Evolutionary conservation across 2,329 filamentous ascomycete species (phyloP).

Genomic region (Davidsoniella neocaledoniae): DNA sequence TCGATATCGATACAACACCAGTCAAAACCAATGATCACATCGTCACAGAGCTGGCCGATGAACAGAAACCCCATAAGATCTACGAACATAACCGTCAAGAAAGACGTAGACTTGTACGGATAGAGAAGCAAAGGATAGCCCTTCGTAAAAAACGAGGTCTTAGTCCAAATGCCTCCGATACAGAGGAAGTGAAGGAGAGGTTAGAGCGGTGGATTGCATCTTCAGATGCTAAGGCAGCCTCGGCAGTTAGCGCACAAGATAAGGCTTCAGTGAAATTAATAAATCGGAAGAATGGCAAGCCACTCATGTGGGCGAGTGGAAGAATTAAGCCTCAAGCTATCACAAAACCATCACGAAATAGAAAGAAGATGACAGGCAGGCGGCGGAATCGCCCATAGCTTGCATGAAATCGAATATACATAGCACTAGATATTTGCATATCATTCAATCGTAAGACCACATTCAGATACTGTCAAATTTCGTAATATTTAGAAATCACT

Average conservation of each 20-base stretch:
- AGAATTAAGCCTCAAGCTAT: too few relatives aligned
- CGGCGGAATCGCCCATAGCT: background rate
- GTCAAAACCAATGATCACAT: background rate
- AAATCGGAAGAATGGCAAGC: background rate
- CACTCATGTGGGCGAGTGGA: background rate
- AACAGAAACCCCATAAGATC: background rate
- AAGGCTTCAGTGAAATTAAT: background rate
- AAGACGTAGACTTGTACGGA: constrained; percentile 5
- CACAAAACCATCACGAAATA: too few relatives aligned
- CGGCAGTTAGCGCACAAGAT: background rate
- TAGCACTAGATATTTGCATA: too few relatives aligned
- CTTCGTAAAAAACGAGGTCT: constrained; percentile 2
- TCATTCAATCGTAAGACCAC: too few relatives aligned
- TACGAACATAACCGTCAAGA: background rate
- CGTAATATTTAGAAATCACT: background rate
- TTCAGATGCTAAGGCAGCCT: constrained; percentile 3
- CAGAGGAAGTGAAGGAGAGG: constrained; percentile 5
- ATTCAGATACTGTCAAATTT: background rate
- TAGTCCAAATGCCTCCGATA: background rate
- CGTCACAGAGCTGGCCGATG: background rate
- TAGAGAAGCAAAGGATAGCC: constrained; percentile 5
- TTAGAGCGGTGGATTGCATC: constrained; percentile 3
- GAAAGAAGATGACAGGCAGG: too few relatives aligned
- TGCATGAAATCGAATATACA: too few relatives aligned
- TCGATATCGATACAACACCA: constrained; percentile 3